A percentile compares a stretch with the other conserved stretches of the same genome.
Evolutionary conservation across 2,329 filamentous ascomycete genomes (phyloP).

Genomic region (Neonectria faginata): DNA sequence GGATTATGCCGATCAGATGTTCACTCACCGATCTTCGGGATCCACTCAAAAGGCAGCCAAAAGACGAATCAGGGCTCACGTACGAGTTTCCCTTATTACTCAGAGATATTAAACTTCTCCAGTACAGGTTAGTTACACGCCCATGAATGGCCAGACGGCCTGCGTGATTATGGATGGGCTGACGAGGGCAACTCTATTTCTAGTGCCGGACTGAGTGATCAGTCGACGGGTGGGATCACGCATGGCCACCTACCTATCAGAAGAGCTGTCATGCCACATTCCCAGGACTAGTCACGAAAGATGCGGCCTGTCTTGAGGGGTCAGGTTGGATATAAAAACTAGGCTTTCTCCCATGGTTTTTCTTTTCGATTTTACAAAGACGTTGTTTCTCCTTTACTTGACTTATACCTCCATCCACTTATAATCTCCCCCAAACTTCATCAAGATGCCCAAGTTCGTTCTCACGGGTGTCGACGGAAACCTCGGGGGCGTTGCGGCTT

Average conservation of each 20-base stretch:
- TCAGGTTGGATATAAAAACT: slow-evolving; percentile 1
- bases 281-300: neutral
- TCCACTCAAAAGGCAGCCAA: slow-evolving; percentile 10
- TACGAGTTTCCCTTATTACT: neutral
- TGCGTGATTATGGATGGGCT: slow-evolving; percentile 3
- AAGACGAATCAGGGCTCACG: neutral
- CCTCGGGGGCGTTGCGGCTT: slow-evolving; percentile 39
- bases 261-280: slow-evolving; percentile 9
- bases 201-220: neutral
- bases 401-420: neutral
- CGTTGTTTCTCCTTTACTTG: neutral
- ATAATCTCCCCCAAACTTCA: neutral
- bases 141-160: neutral
- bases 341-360: neutral
- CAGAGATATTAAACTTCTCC: neutral
- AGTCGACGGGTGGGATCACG: slow-evolving; percentile 13
- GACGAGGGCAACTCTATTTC: neutral
- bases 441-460: slow-evolving; percentile 41
- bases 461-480: slow-evolving; percentile 44
- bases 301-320: no score
- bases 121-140: slow-evolving; percentile 3
- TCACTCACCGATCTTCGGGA: slow-evolving; percentile 3
- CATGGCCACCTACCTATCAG: slow-evolving; percentile 4
- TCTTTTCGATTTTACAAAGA: neutral
- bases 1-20: neutral